Conservation (phyloP, 306 rosid genomes). For the Cicer yamashitae region DNA sequence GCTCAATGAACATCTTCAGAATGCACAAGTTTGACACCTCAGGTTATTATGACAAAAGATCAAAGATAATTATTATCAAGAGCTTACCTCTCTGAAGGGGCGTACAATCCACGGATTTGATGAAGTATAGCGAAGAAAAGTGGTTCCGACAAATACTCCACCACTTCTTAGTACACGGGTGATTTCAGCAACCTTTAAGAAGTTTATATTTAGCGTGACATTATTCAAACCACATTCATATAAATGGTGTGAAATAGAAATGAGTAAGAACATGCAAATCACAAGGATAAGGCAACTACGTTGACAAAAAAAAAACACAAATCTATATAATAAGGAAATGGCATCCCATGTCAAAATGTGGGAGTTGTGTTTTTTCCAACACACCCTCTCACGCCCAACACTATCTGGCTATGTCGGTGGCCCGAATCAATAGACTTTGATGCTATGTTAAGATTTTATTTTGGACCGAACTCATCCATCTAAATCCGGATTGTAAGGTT, state of each 20-base stretch:
- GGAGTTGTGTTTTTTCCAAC: too few species aligned
- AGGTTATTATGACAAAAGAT: constrained; percentile 2
- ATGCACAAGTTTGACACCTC: constrained; percentile 24
- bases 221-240: constrained; percentile 31
- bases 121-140: constrained; percentile 76
- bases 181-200: constrained; percentile 75
- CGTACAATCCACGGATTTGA: constrained; percentile 66
- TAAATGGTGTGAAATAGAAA: constrained; percentile 17
- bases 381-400: too few species aligned
- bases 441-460: too few species aligned
- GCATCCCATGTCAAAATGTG: not conserved
- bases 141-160: constrained; percentile 87
- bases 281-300: not conserved
- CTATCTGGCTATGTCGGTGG: too few species aligned
- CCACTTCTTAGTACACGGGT: constrained; percentile 78
- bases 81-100: constrained; percentile 65
- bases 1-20: constrained; percentile 21
- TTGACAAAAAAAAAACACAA: constrained; percentile 3
- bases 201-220: constrained; percentile 12
- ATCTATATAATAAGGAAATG: constrained; percentile 9
- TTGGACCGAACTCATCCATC: too few species aligned
- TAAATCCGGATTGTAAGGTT: too few species aligned
- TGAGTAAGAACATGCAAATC: constrained; percentile 23
- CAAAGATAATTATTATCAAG: constrained; percentile 13
- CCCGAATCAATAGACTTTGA: too few species aligned